phyloP scores from a whole-genome alignment of 2,329 filamentous ascomycete species.

The Paraphoma sp. region DNA sequence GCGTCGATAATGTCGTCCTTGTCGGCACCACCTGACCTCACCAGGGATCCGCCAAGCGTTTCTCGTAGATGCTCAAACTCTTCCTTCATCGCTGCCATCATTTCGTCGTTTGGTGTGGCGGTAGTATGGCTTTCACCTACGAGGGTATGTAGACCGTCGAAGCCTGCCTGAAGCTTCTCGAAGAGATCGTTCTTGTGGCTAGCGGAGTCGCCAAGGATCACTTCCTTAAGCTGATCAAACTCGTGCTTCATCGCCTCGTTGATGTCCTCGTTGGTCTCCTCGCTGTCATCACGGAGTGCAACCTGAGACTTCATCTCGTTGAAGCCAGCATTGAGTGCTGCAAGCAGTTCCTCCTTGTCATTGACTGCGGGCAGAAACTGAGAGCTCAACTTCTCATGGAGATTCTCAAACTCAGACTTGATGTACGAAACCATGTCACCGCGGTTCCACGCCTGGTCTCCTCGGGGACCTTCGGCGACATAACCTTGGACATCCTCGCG shows the following conservation, averaged over 20 bases:
- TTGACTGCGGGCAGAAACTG: slow-evolving; percentile 45
- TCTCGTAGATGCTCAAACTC: slow-evolving; percentile 69
- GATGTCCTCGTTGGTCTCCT: slow-evolving; percentile 53
- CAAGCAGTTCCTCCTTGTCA: slow-evolving; percentile 49
- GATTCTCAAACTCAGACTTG: slow-evolving; percentile 65
- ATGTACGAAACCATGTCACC: slow-evolving; percentile 58
- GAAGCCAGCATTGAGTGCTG: slow-evolving; percentile 49
- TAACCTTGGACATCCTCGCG: slow-evolving; percentile 65
- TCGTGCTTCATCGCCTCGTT: slow-evolving; percentile 79
- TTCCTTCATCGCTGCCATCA: slow-evolving; percentile 59
- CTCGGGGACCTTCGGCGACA: slow-evolving; percentile 51
- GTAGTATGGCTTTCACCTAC: slow-evolving; percentile 44
- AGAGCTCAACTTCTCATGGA: slow-evolving; percentile 65
- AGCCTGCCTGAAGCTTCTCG: slow-evolving; percentile 62
- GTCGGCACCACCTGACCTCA: slow-evolving; percentile 56
- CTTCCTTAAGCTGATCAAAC: slow-evolving; percentile 80
- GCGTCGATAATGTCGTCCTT: slow-evolving; percentile 75
- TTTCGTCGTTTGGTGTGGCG: slow-evolving; percentile 50
- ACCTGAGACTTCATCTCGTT: slow-evolving; percentile 51
- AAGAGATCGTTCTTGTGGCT: slow-evolving; percentile 67
- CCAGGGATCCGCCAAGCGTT: slow-evolving; percentile 60
- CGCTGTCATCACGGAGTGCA: slow-evolving; percentile 43
- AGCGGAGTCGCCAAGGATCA: slow-evolving; percentile 69
- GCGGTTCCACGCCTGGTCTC: slow-evolving; percentile 50
- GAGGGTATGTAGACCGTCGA: slow-evolving; percentile 56